These are phyloP conservation scores for Trapa bicornis DNA, from an alignment of 345 rosid genomes.

Conservation along the genomic window DNA sequence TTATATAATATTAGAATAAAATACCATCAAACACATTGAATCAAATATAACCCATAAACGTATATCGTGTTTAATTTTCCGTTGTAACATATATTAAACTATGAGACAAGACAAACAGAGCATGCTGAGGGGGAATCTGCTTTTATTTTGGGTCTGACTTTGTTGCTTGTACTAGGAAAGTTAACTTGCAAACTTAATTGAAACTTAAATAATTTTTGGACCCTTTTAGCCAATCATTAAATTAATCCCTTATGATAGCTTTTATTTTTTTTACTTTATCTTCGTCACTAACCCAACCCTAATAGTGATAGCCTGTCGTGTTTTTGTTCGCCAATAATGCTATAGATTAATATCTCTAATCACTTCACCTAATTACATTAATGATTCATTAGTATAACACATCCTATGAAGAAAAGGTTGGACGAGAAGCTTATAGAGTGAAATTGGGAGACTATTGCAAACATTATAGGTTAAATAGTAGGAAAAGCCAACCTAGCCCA, in stretches of 20 bases:
- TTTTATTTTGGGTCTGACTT: too few species aligned
- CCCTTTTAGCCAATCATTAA: neutral
- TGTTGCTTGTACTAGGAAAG: conserved; percentile 3
- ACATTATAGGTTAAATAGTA: too few species aligned
- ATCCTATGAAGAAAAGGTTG: too few species aligned
- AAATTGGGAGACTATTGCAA: too few species aligned
- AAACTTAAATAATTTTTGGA: neutral
- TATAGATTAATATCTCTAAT: neutral
- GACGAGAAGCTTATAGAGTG: too few species aligned
- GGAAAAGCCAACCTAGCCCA: too few species aligned
- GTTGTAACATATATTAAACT: neutral
- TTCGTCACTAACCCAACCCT: neutral
- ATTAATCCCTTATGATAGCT: neutral
- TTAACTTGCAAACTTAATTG: neutral
- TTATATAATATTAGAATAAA: too few species aligned
- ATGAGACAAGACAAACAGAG: conserved; percentile 2
- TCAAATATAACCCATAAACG: too few species aligned
- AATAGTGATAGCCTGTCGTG: neutral
- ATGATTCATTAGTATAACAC: neutral
- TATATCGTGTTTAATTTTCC: too few species aligned
- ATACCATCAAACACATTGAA: neutral
- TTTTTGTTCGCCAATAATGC: too few species aligned
- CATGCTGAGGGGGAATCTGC: conserved; percentile 2
- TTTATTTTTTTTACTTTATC: neutral
- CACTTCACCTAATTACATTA: neutral